Percentiles rank a stretch among this genome's conserved stretches.
Evolutionary conservation across 1,284 basidiomycete genomes (phyloP).

Genomic region (Leccinum angustisporum): DNA sequence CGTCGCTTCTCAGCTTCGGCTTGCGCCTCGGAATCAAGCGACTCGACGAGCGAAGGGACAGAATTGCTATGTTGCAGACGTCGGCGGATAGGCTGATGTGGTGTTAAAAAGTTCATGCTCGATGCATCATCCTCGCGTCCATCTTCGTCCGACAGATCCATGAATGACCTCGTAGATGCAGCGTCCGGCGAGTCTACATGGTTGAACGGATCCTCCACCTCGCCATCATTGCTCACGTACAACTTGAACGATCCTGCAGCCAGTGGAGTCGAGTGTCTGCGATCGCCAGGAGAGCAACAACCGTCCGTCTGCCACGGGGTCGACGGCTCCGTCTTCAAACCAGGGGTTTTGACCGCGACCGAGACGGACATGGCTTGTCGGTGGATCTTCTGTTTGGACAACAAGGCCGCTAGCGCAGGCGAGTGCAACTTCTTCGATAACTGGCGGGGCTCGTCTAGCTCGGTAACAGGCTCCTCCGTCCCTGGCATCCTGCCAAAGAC

Average conservation of each 20-base stretch:
- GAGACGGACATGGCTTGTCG: constrained; percentile 46
- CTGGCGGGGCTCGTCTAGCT: constrained; percentile 26
- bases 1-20: constrained; percentile 61
- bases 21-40: constrained; percentile 49
- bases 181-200: constrained; percentile 11
- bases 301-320: constrained; percentile 27
- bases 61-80: constrained; percentile 34
- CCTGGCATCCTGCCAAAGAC: constrained; percentile 70
- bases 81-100: constrained; percentile 18
- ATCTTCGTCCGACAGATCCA: constrained; percentile 67
- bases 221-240: constrained; percentile 16
- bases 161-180: constrained; percentile 54
- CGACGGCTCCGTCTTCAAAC: constrained; percentile 24
- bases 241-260: constrained; percentile 38
- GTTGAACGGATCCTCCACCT: constrained; percentile 8
- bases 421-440: constrained; percentile 26
- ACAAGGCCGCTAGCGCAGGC: constrained; percentile 25
- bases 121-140: constrained; percentile 23
- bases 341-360: constrained; percentile 19
- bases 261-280: constrained; percentile 55
- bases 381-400: constrained; percentile 34
- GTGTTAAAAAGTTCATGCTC: constrained; percentile 10
- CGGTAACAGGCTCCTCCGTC: constrained; percentile 34
- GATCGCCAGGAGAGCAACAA: constrained; percentile 28
- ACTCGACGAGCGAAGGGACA: constrained; percentile 48